A percentile compares a stretch with the other conserved stretches of the same genome.
phyloP scores from a whole-genome alignment of 306 rosid genomes.

The Parietaria judaica region DNA sequence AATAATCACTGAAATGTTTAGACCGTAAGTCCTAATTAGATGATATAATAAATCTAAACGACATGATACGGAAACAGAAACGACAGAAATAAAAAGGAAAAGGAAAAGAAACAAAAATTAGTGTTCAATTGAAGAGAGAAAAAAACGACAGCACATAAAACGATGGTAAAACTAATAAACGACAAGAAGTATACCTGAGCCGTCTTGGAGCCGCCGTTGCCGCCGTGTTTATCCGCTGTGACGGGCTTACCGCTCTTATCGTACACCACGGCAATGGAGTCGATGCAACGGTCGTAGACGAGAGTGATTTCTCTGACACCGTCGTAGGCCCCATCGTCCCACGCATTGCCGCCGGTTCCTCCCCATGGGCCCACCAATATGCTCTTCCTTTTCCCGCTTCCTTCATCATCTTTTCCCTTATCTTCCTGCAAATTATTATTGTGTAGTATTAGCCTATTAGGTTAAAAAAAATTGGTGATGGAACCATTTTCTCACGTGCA shows the following conservation, averaged over 20 bases:
- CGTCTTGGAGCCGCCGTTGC: constrained; percentile 41
- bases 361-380: constrained; percentile 54
- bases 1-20: no score
- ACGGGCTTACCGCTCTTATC: constrained; percentile 48
- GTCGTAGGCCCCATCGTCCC: constrained; percentile 57
- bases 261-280: constrained; percentile 45
- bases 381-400: constrained; percentile 26
- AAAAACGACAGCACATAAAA: no score
- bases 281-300: constrained; percentile 39
- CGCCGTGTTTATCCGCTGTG: constrained; percentile 45
- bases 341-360: constrained; percentile 50
- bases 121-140: background rate
- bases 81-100: background rate
- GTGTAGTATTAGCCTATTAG: no score
- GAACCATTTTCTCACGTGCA: no score
- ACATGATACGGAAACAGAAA: no score
- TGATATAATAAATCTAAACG: no score
- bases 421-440: constrained; percentile 2
- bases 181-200: constrained; percentile 23
- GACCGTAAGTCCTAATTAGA: no score
- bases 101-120: background rate
- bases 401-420: constrained; percentile 24
- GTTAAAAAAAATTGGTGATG: no score
- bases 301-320: constrained; percentile 49
- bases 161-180: background rate